Evolutionary conservation across 2,329 filamentous ascomycete genomes (phyloP).

Genomic region (Botrytis sinoallii): DNA sequence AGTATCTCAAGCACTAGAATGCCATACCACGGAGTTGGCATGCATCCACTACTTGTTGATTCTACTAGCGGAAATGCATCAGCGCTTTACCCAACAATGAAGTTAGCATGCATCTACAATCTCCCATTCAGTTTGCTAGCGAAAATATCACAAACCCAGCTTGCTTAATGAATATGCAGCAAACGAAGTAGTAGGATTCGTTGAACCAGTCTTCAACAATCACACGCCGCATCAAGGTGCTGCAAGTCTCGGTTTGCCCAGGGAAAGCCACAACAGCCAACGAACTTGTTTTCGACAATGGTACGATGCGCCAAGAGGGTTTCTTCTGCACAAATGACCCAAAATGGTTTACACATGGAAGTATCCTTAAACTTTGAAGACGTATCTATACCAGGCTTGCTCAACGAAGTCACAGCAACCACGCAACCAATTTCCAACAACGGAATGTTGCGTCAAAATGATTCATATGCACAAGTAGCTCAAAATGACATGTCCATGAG

Average conservation of each 20-base stretch:
- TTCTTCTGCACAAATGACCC: not conserved
- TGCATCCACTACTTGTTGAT: not conserved
- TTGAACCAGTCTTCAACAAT: not conserved
- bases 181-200: not conserved
- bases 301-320: not conserved
- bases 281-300: not conserved
- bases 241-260: not conserved
- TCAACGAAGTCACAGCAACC: not conserved
- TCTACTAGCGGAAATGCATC: not conserved
- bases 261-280: not conserved
- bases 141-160: not conserved
- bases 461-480: not conserved
- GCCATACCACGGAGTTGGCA: too few relatives aligned
- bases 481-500: not conserved
- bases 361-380: not conserved
- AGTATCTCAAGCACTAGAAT: not conserved
- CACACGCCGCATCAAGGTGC: accelerated
- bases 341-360: not conserved
- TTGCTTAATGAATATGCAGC: not conserved
- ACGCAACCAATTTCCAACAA: not conserved
- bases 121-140: not conserved
- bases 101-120: not conserved
- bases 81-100: not conserved
- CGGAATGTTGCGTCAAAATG: not conserved
- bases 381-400: not conserved